A percentile compares a stretch with the other conserved stretches of the same genome.
Evolutionary conservation across 1,139 yeast species (phyloP).

Genomic region (Debaryomyces sp.): DNA sequence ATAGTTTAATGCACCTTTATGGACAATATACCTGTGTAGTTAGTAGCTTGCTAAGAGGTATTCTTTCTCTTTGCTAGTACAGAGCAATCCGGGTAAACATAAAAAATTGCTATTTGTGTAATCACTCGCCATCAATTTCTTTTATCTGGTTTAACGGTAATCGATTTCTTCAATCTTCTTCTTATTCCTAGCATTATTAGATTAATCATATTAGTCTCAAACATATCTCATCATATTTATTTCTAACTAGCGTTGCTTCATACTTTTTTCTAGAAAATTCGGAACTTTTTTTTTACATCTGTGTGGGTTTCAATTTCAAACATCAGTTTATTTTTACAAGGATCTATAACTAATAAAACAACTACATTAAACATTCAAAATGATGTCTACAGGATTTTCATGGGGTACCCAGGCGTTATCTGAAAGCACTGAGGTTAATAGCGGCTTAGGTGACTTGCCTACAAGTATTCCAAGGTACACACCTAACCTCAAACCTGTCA

Average conservation of each 20-base stretch:
- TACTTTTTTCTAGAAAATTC: not conserved
- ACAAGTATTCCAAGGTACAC: conserved; percentile 19
- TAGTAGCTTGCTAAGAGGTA: not conserved
- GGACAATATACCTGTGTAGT: not conserved
- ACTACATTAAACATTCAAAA: not conserved
- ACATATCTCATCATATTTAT: not conserved
- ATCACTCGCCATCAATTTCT: conserved; percentile 6
- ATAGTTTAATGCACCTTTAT: conserved; percentile 5
- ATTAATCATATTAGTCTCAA: not conserved
- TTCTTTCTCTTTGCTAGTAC: not conserved
- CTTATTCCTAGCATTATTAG: not conserved
- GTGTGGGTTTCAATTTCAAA: not conserved
- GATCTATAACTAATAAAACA: not conserved
- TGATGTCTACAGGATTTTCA: conserved; percentile 38
- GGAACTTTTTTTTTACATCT: conserved; percentile 1
- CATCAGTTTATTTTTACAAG: not conserved
- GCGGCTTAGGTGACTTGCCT: conserved; percentile 1
- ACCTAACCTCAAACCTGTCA: conserved; percentile 12
- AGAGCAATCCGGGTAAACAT: conserved; percentile 3
- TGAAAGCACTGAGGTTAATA: conserved; percentile 4
- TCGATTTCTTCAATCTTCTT: not conserved
- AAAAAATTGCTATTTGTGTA: conserved; percentile 5
- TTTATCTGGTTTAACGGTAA: not conserved
- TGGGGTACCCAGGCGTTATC: conserved; percentile 29
- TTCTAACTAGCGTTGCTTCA: not conserved